Percentiles rank a stretch among this genome's conserved stretches.
These are phyloP conservation scores for Agapanthus africanus DNA, from an alignment of 106 monocot species.

Conservation along the genomic window DNA sequence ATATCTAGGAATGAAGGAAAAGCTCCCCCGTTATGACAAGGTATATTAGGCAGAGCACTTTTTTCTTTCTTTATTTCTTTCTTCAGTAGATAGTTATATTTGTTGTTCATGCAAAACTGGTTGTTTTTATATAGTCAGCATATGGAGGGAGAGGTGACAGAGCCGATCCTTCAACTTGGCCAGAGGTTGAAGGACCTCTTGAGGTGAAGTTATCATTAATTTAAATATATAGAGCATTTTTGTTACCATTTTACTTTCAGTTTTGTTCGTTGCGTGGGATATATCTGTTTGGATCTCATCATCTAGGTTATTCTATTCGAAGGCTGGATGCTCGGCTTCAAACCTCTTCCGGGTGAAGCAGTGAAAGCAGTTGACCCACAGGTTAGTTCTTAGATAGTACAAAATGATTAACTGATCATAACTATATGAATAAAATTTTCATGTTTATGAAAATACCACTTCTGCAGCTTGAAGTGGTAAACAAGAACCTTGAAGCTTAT, in stretches of 20 bases:
- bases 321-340: conserved; percentile 99
- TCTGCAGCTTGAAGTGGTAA: conserved; percentile 85
- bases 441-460: neutral
- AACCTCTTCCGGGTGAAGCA: conserved; percentile 72
- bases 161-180: conserved; percentile 84
- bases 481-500: conserved; percentile 90
- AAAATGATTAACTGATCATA: neutral
- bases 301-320: conserved; percentile 86
- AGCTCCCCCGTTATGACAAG: conserved; percentile 97
- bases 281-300: too few relatives aligned
- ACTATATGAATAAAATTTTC: too few relatives aligned
- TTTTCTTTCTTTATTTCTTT: neutral
- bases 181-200: conserved; percentile 85
- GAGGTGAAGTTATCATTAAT: conserved; percentile 30
- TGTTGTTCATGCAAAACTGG: neutral
- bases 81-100: conserved; percentile 8
- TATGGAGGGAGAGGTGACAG: conserved; percentile 89
- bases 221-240: neutral
- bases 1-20: conserved; percentile 69
- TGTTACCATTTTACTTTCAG: neutral
- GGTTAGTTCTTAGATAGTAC: conserved; percentile 28
- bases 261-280: too few relatives aligned
- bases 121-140: conserved; percentile 61
- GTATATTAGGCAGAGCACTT: conserved; percentile 17
- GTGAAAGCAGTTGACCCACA: conserved; percentile 91